Evolutionary conservation across 768 basidiomycete species (phyloP).

Genomic region (Macrolepiota albuminosa): DNA sequence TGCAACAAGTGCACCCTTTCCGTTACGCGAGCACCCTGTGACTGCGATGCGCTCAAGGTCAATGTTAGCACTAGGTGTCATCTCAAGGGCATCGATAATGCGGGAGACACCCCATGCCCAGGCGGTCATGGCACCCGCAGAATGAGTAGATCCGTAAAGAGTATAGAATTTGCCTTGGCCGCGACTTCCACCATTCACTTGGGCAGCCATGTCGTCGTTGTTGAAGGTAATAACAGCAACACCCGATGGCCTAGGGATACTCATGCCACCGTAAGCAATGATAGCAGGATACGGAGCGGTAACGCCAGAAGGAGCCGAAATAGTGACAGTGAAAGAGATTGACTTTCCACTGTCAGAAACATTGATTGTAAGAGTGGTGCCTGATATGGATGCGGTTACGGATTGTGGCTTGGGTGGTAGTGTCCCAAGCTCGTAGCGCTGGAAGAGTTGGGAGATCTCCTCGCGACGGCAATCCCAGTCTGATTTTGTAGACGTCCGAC

Average conservation of each 20-base stretch:
- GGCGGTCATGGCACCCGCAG: conserved; percentile 51
- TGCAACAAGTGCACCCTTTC: conserved; percentile 56
- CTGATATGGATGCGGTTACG: conserved; percentile 39
- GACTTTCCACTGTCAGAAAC: conserved; percentile 40
- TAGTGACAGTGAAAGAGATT: conserved; percentile 44
- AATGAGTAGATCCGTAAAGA: conserved; percentile 42
- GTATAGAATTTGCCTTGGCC: conserved; percentile 55
- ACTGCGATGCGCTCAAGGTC: conserved; percentile 46
- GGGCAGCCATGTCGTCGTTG: conserved; percentile 51
- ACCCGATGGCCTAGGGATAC: conserved; percentile 31
- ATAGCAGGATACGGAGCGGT: conserved; percentile 47
- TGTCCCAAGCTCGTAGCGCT: conserved; percentile 48
- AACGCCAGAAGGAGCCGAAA: conserved; percentile 39
- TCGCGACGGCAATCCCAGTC: conserved; percentile 49
- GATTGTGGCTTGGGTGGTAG: conserved; percentile 43
- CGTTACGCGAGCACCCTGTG: conserved; percentile 57
- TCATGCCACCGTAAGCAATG: conserved; percentile 46
- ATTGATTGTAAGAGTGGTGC: conserved; percentile 43
- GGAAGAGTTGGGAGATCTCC: conserved; percentile 45
- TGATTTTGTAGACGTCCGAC: conserved; percentile 34
- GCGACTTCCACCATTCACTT: conserved; percentile 38
- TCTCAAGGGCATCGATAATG: conserved; percentile 56
- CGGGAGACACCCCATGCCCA: conserved; percentile 62
- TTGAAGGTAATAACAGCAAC: conserved; percentile 47
- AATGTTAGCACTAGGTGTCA: conserved; percentile 40